These are phyloP conservation scores for Dunaliella primolecta DNA, from an alignment of 139 green algal species.

Conservation along the genomic window DNA sequence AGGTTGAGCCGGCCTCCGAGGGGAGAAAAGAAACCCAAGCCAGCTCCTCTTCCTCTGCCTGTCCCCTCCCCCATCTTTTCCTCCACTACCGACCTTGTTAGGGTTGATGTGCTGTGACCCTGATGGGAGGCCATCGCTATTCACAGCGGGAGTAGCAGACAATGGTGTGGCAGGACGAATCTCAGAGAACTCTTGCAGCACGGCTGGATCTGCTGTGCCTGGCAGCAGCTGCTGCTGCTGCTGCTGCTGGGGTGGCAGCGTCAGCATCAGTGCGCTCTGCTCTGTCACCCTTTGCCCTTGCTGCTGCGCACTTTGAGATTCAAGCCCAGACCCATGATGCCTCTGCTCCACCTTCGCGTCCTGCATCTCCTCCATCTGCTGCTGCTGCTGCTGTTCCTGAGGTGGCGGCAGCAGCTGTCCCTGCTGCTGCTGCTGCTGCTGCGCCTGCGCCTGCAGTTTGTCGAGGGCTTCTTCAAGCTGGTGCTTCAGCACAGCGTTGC, in stretches of 20 bases:
- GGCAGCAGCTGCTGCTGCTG: neutral
- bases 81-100: neutral
- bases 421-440: neutral
- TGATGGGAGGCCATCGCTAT: no score
- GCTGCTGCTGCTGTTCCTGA: neutral
- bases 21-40: neutral
- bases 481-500: slow-evolving; percentile 18
- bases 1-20: neutral
- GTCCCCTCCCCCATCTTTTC: neutral
- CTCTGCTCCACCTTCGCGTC: neutral
- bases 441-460: slow-evolving; percentile 19
- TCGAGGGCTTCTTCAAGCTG: slow-evolving; percentile 15
- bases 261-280: neutral
- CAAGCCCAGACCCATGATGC: neutral
- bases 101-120: neutral
- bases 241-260: neutral
- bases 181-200: neutral
- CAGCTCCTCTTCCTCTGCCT: neutral
- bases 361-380: neutral
- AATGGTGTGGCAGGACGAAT: neutral
- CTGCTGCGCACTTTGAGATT: neutral
- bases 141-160: no score
- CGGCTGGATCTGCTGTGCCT: no score
- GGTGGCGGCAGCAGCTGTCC: neutral
- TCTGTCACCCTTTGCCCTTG: neutral